Conservation (phyloP, 1,284 basidiomycete genomes). For the Apiotrichum montevideense region DNA sequence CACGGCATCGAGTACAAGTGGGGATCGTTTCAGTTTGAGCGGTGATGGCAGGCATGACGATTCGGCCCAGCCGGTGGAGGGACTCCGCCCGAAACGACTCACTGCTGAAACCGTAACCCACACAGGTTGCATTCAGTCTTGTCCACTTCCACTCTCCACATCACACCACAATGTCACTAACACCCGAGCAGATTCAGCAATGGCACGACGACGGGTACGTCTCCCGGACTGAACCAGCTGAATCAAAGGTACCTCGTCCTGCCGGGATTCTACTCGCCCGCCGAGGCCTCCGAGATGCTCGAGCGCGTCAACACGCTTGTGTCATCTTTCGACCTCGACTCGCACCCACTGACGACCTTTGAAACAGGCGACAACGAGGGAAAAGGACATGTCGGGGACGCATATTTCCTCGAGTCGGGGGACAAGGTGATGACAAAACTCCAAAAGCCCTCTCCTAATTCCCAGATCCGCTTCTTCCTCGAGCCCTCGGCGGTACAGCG, state of each 20-base stretch:
- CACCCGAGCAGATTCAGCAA: conserved; percentile 27
- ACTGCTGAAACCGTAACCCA: too few species aligned
- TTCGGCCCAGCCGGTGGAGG: too few species aligned
- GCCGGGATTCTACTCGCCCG: conserved; percentile 60
- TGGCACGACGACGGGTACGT: conserved; percentile 33
- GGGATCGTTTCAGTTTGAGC: too few species aligned
- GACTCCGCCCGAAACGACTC: too few species aligned
- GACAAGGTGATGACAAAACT: conserved; percentile 64
- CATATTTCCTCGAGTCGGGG: conserved; percentile 84
- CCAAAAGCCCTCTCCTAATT: background rate
- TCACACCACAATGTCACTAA: conserved; percentile 20
- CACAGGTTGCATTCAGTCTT: too few species aligned
- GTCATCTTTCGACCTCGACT: conserved; percentile 63
- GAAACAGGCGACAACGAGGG: conserved; percentile 62
- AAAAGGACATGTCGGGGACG: conserved; percentile 60
- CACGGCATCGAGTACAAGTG: background rate
- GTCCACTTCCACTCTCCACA: too few species aligned
- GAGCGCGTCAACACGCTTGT: conserved; percentile 66
- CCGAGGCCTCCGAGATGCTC: conserved; percentile 61
- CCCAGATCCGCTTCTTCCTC: conserved; percentile 43
- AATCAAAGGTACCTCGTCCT: conserved; percentile 64
- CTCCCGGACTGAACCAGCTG: too few species aligned
- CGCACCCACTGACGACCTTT: conserved; percentile 88
- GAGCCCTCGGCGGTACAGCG: conserved; percentile 37
- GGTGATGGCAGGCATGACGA: too few species aligned